A percentile compares a stretch with the other conserved stretches of the same genome.
phyloP scores from a whole-genome alignment of 257 asterid genomes.

The Cinchona pubescens region DNA sequence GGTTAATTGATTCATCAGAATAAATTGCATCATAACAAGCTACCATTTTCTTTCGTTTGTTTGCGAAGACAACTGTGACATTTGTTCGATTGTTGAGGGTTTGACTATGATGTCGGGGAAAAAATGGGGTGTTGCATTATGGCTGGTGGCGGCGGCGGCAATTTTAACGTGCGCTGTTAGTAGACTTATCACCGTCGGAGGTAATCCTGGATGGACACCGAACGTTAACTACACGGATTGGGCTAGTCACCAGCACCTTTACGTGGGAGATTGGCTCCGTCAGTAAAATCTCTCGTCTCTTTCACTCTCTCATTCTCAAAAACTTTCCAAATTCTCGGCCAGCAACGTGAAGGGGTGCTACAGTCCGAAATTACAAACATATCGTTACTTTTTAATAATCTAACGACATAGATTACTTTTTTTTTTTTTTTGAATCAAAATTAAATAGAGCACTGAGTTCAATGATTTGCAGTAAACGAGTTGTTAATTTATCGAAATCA shows the following conservation, averaged over 20 bases:
- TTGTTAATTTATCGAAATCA: neutral
- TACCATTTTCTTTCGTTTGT: too few species aligned
- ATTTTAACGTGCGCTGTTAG: slow-evolving; percentile 26
- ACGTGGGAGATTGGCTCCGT: slow-evolving; percentile 66
- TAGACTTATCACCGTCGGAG: slow-evolving; percentile 43
- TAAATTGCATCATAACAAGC: neutral
- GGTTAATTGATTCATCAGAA: slow-evolving; percentile 3
- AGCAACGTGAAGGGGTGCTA: too few species aligned
- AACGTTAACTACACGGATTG: slow-evolving; percentile 54
- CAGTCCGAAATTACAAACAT: too few species aligned
- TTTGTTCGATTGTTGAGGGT: neutral
- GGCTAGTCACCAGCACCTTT: slow-evolving; percentile 49
- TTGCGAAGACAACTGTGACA: too few species aligned
- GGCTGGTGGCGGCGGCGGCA: slow-evolving; percentile 24
- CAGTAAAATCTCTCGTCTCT: neutral
- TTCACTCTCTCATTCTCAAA: neutral
- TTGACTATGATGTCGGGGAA: neutral
- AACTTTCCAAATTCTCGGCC: too few species aligned
- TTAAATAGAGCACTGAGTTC: too few species aligned
- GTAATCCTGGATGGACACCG: slow-evolving; percentile 39
- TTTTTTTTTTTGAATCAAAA: too few species aligned
- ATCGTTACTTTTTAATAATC: too few species aligned
- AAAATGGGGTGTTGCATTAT: slow-evolving; percentile 8
- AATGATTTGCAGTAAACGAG: neutral
- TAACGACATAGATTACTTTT: too few species aligned